Percentiles rank a stretch among this genome's conserved stretches.
Evolutionary conservation across 768 basidiomycete genomes (phyloP).

Genomic region (Melanogaster broomeanus): DNA sequence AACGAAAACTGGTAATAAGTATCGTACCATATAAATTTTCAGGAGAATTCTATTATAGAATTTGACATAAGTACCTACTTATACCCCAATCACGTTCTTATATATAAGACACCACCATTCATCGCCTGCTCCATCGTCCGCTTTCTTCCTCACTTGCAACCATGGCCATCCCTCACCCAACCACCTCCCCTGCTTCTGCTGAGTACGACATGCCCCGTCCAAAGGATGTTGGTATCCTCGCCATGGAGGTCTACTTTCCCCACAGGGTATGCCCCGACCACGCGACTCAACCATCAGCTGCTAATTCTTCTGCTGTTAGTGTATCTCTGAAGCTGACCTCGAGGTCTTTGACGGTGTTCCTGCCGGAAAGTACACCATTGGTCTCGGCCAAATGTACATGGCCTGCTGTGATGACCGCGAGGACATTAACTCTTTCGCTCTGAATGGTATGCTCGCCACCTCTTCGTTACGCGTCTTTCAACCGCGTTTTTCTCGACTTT

Average conservation of each 20-base stretch:
- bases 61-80: too few species aligned
- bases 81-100: slow-evolving; percentile 8
- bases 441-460: slow-evolving; percentile 70
- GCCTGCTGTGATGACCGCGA: slow-evolving; percentile 98
- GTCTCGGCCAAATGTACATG: slow-evolving; percentile 97
- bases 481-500: neutral
- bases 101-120: slow-evolving; percentile 17
- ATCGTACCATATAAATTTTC: slow-evolving; percentile 33
- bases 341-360: slow-evolving; percentile 93
- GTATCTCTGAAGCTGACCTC: slow-evolving; percentile 93
- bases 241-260: slow-evolving; percentile 93
- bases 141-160: neutral
- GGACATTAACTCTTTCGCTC: slow-evolving; percentile 97
- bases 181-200: slow-evolving; percentile 7
- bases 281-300: slow-evolving; percentile 3
- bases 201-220: slow-evolving; percentile 52
- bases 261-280: slow-evolving; percentile 61
- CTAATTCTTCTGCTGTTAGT: slow-evolving; percentile 45
- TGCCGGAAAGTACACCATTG: slow-evolving; percentile 98
- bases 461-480: neutral
- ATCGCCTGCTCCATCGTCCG: neutral
- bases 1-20: slow-evolving; percentile 1
- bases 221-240: slow-evolving; percentile 92
- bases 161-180: slow-evolving; percentile 27
- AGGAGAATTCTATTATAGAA: slow-evolving; percentile 28